phyloP scores from a whole-genome alignment of 805 yeast species.

The Maudiozyma turicensis region DNA sequence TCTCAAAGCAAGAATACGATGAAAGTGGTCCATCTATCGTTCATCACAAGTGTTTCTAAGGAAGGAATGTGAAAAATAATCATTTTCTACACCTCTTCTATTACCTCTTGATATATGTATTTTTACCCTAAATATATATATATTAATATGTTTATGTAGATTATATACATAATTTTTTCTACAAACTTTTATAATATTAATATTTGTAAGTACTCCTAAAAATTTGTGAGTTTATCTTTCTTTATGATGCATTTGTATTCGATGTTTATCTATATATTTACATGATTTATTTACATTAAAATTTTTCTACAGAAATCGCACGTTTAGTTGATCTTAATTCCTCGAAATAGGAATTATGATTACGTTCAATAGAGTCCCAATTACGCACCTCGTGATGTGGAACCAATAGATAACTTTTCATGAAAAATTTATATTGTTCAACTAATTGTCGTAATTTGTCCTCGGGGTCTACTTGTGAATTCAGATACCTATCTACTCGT shows the following conservation, averaged over 20 bases:
- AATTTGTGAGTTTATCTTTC: not conserved
- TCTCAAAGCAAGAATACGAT: conserved; percentile 99
- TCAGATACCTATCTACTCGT: conserved; percentile 20
- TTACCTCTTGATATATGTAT: not conserved
- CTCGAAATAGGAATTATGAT: conserved; percentile 10
- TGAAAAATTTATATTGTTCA: conserved; percentile 24
- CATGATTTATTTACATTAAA: not conserved
- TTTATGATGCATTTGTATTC: not conserved
- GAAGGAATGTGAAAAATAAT: not conserved
- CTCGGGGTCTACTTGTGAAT: conserved; percentile 8
- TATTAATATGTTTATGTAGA: not conserved
- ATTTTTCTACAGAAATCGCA: conserved; percentile 2
- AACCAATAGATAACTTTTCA: conserved; percentile 24
- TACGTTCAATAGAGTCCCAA: conserved; percentile 19
- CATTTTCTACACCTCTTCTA: not conserved
- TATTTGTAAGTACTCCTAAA: too few species aligned
- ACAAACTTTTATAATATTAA: too few species aligned
- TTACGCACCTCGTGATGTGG: conserved; percentile 13
- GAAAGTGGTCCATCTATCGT: conserved; percentile 99
- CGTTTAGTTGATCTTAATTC: conserved; percentile 10
- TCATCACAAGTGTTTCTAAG: conserved; percentile 42
- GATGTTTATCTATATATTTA: not conserved
- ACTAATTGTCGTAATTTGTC: conserved; percentile 12
- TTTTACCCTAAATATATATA: not conserved
- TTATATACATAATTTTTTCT: too few species aligned